phyloP scores from a whole-genome alignment of 1,284 basidiomycete genomes.

The Marasmius tenuissimus region DNA sequence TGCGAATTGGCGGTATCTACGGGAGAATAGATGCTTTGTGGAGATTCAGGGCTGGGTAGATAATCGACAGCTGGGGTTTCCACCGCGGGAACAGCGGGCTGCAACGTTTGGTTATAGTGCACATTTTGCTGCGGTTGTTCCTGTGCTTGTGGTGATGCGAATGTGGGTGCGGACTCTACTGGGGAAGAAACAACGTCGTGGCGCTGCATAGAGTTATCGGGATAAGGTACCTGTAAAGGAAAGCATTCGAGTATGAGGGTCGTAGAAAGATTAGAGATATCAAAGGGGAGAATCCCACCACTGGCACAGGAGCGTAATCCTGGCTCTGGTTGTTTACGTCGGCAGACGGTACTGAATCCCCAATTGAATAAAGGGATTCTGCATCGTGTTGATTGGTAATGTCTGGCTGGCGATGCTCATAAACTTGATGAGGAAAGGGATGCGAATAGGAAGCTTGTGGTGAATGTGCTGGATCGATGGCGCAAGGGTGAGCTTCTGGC shows the following conservation, averaged over 20 bases:
- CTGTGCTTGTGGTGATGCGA: neutral
- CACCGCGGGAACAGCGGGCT: neutral
- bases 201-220: neutral
- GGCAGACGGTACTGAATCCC: neutral
- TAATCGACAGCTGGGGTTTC: conserved; percentile 1
- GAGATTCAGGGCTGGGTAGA: conserved; percentile 2
- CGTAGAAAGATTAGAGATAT: neutral
- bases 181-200: neutral
- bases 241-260: neutral
- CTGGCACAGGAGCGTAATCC: neutral
- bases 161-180: neutral
- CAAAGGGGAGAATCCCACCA: neutral
- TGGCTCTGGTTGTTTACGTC: neutral
- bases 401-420: neutral
- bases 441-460: neutral
- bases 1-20: neutral
- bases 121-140: conserved; percentile 5
- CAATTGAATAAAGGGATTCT: neutral
- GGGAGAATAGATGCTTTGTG: conserved; percentile 4
- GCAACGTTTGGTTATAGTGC: conserved; percentile 2
- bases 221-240: neutral
- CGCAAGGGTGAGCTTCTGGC: neutral
- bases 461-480: neutral
- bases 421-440: neutral
- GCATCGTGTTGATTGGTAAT: neutral